Conservation (phyloP, 306 rosid genomes). For the Quercus agrifolia region DNA sequence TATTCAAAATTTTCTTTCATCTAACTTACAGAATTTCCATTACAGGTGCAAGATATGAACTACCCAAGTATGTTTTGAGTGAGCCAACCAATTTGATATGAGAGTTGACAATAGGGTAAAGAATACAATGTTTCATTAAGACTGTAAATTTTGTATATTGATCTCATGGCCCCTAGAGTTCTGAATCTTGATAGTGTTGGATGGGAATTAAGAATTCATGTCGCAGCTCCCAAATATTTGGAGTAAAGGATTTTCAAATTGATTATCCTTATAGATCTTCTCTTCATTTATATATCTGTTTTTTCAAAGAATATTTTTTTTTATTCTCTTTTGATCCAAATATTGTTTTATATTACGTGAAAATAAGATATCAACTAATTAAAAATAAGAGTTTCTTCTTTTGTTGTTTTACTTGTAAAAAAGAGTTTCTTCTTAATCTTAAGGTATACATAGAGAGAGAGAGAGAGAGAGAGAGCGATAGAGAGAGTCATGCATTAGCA, state of each 20-base stretch:
- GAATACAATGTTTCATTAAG: slow-evolving; percentile 32
- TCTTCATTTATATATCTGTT: background rate
- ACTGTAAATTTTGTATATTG: slow-evolving; percentile 81
- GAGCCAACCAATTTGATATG: slow-evolving; percentile 94
- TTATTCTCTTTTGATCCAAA: background rate
- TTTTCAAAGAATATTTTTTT: background rate
- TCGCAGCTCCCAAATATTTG: background rate
- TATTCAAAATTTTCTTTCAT: background rate
- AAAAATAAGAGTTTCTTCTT: background rate
- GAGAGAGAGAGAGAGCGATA: too few species aligned
- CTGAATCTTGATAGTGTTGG: background rate
- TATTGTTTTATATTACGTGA: too few species aligned
- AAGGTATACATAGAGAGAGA: too few species aligned
- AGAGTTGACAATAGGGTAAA: slow-evolving; percentile 46
- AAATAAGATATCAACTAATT: background rate
- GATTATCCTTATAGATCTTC: background rate
- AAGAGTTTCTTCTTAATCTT: too few species aligned
- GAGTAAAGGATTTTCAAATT: background rate
- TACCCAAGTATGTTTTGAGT: slow-evolving; percentile 95
- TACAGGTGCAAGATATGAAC: slow-evolving; percentile 93
- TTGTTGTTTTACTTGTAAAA: too few species aligned
- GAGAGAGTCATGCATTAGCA: too few species aligned
- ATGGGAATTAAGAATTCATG: background rate
- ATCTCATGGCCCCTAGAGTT: slow-evolving; percentile 24
- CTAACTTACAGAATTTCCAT: background rate